Conservation (phyloP, 2,329 filamentous ascomycete species). For the Ilyonectria robusta region DNA sequence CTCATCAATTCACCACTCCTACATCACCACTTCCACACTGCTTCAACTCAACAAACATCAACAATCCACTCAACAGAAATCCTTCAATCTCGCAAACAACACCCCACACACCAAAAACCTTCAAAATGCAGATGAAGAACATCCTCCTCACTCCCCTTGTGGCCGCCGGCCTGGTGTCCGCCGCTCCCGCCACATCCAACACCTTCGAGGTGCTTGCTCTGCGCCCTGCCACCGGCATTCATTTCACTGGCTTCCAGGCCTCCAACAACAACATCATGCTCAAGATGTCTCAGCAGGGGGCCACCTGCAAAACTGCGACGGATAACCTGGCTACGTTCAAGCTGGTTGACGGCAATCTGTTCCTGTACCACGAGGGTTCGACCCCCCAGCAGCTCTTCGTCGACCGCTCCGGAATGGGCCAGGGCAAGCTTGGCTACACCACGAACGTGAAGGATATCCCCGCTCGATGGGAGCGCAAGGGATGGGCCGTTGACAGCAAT, state of each 20-base stretch:
- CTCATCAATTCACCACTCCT: not conserved
- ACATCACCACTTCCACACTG: not conserved
- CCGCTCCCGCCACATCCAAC: conserved; percentile 45
- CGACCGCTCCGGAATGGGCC: conserved; percentile 72
- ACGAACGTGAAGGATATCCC: conserved; percentile 52
- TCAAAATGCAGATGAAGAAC: conserved; percentile 49
- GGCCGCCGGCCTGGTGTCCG: conserved; percentile 46
- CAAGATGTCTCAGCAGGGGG: conserved; percentile 60
- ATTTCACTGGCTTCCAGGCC: conserved; percentile 63
- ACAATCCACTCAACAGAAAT: not conserved
- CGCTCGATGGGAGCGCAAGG: conserved; percentile 59
- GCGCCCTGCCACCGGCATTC: conserved; percentile 63
- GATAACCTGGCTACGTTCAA: conserved; percentile 65
- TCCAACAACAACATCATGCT: conserved; percentile 59
- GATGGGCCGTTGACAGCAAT: conserved; percentile 61
- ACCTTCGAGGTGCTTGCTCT: conserved; percentile 66
- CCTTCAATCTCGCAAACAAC: not conserved
- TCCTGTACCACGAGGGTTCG: conserved; percentile 58
- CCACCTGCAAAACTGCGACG: conserved; percentile 61
- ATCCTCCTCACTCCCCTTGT: conserved; percentile 44
- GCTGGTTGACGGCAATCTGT: conserved; percentile 61
- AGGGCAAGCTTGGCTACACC: conserved; percentile 68
- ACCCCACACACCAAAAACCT: conserved; percentile 9
- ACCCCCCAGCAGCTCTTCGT: conserved; percentile 65
- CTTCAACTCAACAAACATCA: not conserved